Percentiles rank a stretch among this genome's conserved stretches.
Evolutionary conservation across 2,329 filamentous ascomycete species (phyloP).

Genomic region (Pseudomassariella vexata): DNA sequence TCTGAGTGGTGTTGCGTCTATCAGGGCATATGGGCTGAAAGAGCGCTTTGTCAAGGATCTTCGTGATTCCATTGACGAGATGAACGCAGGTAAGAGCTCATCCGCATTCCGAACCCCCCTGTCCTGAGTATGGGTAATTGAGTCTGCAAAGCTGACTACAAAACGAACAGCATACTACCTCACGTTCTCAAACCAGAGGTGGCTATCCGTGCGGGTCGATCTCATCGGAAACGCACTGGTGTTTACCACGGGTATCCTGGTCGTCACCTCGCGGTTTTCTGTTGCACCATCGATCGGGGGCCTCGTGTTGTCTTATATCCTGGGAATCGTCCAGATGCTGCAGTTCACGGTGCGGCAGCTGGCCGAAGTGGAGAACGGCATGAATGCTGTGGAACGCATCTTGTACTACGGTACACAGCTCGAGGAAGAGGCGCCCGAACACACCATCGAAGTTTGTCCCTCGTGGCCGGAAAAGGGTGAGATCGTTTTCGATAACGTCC

Average conservation of each 20-base stretch:
- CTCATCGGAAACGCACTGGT: constrained; percentile 78
- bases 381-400: constrained; percentile 92
- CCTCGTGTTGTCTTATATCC: constrained; percentile 86
- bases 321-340: constrained; percentile 90
- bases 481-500: constrained; percentile 67
- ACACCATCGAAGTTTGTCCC: constrained; percentile 64
- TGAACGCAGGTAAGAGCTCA: too few relatives aligned
- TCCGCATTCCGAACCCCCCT: too few relatives aligned
- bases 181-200: constrained; percentile 92
- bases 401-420: constrained; percentile 84
- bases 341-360: constrained; percentile 92
- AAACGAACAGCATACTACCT: constrained; percentile 92
- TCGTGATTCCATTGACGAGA: constrained; percentile 72
- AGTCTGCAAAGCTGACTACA: too few relatives aligned
- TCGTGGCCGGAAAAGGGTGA: constrained; percentile 85
- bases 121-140: too few relatives aligned
- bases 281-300: constrained; percentile 82
- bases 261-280: constrained; percentile 84
- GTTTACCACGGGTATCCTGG: constrained; percentile 81
- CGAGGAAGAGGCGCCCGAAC: constrained; percentile 82
- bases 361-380: constrained; percentile 94
- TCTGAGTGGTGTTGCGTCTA: constrained; percentile 75
- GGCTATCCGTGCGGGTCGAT: constrained; percentile 82
- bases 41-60: constrained; percentile 68
- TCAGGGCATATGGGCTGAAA: constrained; percentile 82